Percentiles rank a stretch among this genome's conserved stretches.
Evolutionary conservation across 495 filamentous ascomycete genomes (phyloP).

Genomic region (Aspergillus wentii): DNA sequence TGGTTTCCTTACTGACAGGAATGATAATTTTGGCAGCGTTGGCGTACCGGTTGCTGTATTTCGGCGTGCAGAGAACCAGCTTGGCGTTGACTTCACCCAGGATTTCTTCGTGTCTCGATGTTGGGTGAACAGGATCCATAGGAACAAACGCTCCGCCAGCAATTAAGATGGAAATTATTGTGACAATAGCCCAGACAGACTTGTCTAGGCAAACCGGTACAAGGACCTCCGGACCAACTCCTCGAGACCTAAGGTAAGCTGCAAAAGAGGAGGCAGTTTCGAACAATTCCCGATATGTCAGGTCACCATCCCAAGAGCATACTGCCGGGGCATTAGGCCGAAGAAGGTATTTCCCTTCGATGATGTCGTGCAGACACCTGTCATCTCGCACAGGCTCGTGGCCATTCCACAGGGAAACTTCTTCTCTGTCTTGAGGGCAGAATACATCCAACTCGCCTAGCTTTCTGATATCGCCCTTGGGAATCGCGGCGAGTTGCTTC

Average conservation of each 20-base stretch:
- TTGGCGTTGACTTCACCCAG: slow-evolving; percentile 30
- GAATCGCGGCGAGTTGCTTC: slow-evolving; percentile 23
- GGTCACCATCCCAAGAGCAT: slow-evolving; percentile 40
- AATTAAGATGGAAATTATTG: slow-evolving; percentile 47
- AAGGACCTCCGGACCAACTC: slow-evolving; percentile 41
- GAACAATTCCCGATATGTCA: slow-evolving; percentile 35
- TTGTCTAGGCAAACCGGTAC: slow-evolving; percentile 58
- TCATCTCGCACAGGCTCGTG: slow-evolving; percentile 23
- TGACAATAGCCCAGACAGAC: slow-evolving; percentile 48
- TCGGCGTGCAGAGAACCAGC: slow-evolving; percentile 39
- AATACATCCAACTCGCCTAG: slow-evolving; percentile 28
- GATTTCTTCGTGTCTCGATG: slow-evolving; percentile 38
- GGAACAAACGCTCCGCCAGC: slow-evolving; percentile 56
- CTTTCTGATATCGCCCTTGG: slow-evolving; percentile 20
- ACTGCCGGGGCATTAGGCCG: slow-evolving; percentile 34
- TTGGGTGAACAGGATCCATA: slow-evolving; percentile 54
- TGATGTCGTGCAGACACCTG: slow-evolving; percentile 45
- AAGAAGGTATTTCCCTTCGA: slow-evolving; percentile 15
- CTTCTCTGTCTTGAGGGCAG: slow-evolving; percentile 27
- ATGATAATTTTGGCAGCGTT: slow-evolving; percentile 10
- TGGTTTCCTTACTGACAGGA: slow-evolving; percentile 28
- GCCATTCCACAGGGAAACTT: slow-evolving; percentile 31
- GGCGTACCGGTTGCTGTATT: slow-evolving; percentile 21
- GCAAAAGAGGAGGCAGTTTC: slow-evolving; percentile 31
- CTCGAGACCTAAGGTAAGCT: slow-evolving; percentile 34